Conservation (phyloP, 2,329 filamentous ascomycete genomes). For the Orbilia javanica region DNA sequence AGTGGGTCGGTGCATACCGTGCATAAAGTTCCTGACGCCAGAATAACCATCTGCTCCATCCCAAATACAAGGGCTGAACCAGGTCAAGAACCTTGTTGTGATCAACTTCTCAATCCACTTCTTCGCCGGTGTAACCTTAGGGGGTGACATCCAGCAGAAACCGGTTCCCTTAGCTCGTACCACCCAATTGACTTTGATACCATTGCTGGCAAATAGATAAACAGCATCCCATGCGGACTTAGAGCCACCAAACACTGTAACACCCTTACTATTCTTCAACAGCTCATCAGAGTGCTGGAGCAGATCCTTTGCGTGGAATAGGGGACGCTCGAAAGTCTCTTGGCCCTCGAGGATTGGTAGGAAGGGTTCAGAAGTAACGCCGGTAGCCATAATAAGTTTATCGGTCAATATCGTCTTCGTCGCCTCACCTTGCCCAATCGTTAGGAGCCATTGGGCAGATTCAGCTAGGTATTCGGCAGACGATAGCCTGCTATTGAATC, state of each 20-base stretch:
- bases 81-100: slow-evolving; percentile 76
- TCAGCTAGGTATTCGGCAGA: slow-evolving; percentile 64
- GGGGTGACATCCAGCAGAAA: slow-evolving; percentile 72
- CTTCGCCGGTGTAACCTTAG: slow-evolving; percentile 76
- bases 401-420: slow-evolving; percentile 60
- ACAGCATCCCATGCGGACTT: slow-evolving; percentile 77
- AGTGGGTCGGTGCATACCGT: slow-evolving; percentile 67
- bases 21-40: slow-evolving; percentile 70
- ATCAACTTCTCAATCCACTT: slow-evolving; percentile 77
- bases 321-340: slow-evolving; percentile 67
- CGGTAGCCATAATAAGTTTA: slow-evolving; percentile 71
- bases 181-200: slow-evolving; percentile 72
- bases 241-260: slow-evolving; percentile 73
- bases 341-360: slow-evolving; percentile 68
- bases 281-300: slow-evolving; percentile 65
- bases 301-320: slow-evolving; percentile 71
- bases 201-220: slow-evolving; percentile 72
- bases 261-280: slow-evolving; percentile 66
- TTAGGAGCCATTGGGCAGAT: slow-evolving; percentile 67
- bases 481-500: slow-evolving; percentile 65
- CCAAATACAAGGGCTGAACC: slow-evolving; percentile 82
- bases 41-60: slow-evolving; percentile 74
- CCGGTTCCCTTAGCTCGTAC: slow-evolving; percentile 72
- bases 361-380: slow-evolving; percentile 70
- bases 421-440: slow-evolving; percentile 62